Evolutionary conservation across 768 basidiomycete genomes (phyloP).

Genomic region (Phaffia australis): DNA sequence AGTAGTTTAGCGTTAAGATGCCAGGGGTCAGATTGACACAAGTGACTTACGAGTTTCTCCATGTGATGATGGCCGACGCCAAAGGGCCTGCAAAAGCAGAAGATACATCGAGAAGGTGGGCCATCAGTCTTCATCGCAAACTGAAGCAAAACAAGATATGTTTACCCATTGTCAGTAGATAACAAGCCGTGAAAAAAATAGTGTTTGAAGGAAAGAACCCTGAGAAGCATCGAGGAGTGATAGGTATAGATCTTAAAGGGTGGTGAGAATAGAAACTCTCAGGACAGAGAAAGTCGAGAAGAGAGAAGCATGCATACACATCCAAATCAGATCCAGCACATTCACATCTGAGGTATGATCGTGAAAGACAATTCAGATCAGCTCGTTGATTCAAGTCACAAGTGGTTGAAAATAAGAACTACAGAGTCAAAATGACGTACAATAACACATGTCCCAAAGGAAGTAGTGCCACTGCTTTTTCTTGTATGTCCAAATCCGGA

Average conservation of each 20-base stretch:
- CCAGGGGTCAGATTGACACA: too few relatives aligned
- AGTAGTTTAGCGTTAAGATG: too few relatives aligned
- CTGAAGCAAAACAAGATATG: constrained; percentile 1
- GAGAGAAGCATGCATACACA: constrained; percentile 45
- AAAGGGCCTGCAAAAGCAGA: constrained; percentile 47
- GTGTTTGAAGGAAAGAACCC: constrained; percentile 63
- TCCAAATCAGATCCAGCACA: constrained; percentile 77
- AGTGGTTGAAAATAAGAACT: not conserved
- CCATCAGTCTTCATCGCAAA: not conserved
- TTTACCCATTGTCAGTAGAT: constrained; percentile 71
- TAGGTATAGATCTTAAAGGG: too few relatives aligned
- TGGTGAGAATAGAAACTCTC: too few relatives aligned
- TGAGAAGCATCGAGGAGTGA: too few relatives aligned
- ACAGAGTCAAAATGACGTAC: not conserved
- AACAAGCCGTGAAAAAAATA: constrained; percentile 78
- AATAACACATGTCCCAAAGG: constrained; percentile 25
- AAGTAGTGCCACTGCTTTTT: constrained; percentile 30
- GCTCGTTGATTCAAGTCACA: constrained; percentile 10
- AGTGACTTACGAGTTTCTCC: constrained; percentile 54
- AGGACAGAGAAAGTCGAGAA: too few relatives aligned
- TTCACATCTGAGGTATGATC: constrained; percentile 44
- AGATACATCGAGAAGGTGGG: not conserved
- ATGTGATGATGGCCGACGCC: constrained; percentile 90
- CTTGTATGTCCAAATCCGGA: constrained; percentile 79
- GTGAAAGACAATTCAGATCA: constrained; percentile 49